Percentiles rank a stretch among this genome's conserved stretches.
phyloP scores from a whole-genome alignment of 768 basidiomycete species.

The Phlebiopsis gigantea region DNA sequence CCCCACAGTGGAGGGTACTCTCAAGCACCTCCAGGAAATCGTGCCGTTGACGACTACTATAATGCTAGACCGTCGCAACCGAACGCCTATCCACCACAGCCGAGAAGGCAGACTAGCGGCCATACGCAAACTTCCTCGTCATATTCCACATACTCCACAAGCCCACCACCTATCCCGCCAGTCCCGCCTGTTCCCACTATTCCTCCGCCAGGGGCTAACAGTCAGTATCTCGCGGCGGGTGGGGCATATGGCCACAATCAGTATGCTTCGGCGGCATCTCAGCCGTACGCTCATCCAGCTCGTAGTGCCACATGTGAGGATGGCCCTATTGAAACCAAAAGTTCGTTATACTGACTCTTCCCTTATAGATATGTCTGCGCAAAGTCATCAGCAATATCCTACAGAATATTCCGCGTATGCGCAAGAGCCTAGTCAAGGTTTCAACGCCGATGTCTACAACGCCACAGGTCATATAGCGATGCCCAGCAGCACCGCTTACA shows the following conservation, averaged over 20 bases:
- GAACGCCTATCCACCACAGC: constrained; percentile 40
- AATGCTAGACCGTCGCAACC: constrained; percentile 30
- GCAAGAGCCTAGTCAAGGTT: constrained; percentile 16
- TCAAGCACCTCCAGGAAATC: constrained; percentile 55
- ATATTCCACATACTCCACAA: constrained; percentile 31
- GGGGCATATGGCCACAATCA: constrained; percentile 17
- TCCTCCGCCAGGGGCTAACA: constrained; percentile 1
- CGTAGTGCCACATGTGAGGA: constrained; percentile 53
- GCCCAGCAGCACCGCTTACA: constrained; percentile 7
- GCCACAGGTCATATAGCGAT: constrained; percentile 21
- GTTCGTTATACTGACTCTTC: constrained; percentile 7
- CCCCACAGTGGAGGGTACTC: constrained; percentile 53
- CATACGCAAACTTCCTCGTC: constrained; percentile 35
- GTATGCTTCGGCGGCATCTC: constrained; percentile 23
- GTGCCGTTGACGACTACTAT: constrained; percentile 77
- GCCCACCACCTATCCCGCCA: not conserved
- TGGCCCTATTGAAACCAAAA: too few relatives aligned
- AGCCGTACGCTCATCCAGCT: constrained; percentile 47
- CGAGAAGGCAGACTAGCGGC: constrained; percentile 35
- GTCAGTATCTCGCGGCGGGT: constrained; percentile 8
- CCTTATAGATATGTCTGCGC: constrained; percentile 27
- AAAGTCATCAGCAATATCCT: constrained; percentile 44
- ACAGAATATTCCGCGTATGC: constrained; percentile 42
- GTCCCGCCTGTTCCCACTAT: constrained; percentile 24
- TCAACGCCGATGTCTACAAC: constrained; percentile 39